Percentiles rank a stretch among this genome's conserved stretches.
Evolutionary conservation across 2,329 filamentous ascomycete genomes (phyloP).

Genomic region (Phialocephala sp.): DNA sequence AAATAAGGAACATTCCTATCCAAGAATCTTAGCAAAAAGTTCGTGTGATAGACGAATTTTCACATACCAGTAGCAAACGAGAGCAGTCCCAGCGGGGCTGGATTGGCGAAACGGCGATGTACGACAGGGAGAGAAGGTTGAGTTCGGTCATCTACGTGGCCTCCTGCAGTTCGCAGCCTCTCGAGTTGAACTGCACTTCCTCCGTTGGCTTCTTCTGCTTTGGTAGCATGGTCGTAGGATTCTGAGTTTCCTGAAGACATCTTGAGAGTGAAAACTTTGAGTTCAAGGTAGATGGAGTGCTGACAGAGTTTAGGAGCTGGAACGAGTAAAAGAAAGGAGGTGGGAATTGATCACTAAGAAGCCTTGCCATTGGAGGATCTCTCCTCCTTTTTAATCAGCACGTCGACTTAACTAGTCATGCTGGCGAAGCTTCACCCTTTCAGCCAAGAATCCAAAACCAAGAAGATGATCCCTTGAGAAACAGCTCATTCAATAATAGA

Average conservation of each 20-base stretch:
- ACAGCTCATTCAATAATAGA: background rate
- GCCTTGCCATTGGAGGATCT: background rate
- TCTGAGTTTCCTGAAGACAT: background rate
- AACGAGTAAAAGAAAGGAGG: background rate
- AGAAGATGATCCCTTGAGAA: background rate
- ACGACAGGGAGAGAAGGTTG: constrained; percentile 37
- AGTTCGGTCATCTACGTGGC: constrained; percentile 17
- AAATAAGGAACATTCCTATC: constrained; percentile 21
- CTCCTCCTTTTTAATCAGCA: background rate
- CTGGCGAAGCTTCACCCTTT: background rate
- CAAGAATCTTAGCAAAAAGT: background rate
- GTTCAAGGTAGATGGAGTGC: background rate
- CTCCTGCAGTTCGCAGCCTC: constrained; percentile 19
- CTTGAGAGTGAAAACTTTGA: background rate
- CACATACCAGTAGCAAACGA: constrained; percentile 45
- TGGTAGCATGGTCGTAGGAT: constrained; percentile 15
- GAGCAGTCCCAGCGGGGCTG: constrained; percentile 43
- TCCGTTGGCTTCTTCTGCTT: constrained; percentile 17
- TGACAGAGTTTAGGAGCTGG: background rate
- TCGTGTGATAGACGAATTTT: background rate
- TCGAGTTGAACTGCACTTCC: constrained; percentile 8
- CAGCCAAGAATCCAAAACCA: background rate
- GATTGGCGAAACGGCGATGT: constrained; percentile 33
- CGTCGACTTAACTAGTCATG: background rate
- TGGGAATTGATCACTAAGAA: background rate